phyloP scores from a whole-genome alignment of 2,329 filamentous ascomycete species.

The Aquanectria penicillioides region DNA sequence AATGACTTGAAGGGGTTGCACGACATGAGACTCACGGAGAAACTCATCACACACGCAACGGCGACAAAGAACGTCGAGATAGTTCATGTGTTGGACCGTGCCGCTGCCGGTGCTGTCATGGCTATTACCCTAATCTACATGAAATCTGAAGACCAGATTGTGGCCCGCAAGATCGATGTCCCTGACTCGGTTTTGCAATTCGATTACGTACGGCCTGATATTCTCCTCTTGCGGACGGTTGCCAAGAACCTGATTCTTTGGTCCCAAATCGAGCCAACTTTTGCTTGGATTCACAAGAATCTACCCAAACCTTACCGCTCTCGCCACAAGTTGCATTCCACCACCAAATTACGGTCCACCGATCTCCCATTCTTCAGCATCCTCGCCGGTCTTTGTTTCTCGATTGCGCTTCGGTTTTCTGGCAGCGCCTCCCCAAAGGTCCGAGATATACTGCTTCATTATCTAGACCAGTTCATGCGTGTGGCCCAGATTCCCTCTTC shows the following conservation, averaged over 20 bases:
- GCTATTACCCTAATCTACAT: constrained; percentile 93
- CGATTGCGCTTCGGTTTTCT: constrained; percentile 77
- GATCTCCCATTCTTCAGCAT: constrained; percentile 96
- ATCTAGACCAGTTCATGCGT: constrained; percentile 87
- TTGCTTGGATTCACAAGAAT: constrained; percentile 79
- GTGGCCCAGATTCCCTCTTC: constrained; percentile 69
- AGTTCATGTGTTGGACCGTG: constrained; percentile 92
- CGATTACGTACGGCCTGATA: constrained; percentile 93
- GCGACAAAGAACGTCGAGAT: constrained; percentile 90
- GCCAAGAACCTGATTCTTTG: constrained; percentile 94
- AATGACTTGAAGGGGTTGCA: constrained; percentile 87
- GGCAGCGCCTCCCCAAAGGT: constrained; percentile 77
- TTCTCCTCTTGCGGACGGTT: constrained; percentile 88
- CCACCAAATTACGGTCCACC: constrained; percentile 75
- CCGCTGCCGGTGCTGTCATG: constrained; percentile 91
- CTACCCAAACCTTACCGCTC: constrained; percentile 76
- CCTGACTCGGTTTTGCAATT: constrained; percentile 92
- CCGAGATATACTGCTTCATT: constrained; percentile 83
- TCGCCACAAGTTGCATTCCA: constrained; percentile 67
- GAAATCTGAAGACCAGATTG: constrained; percentile 89
- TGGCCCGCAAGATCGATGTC: constrained; percentile 92
- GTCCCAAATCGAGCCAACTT: constrained; percentile 79
- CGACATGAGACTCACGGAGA: constrained; percentile 92
- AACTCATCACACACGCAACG: constrained; percentile 85
- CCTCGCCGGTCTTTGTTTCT: constrained; percentile 86